phyloP scores from a whole-genome alignment of 352 stramenopile species.

The Pythium aquatile region DNA sequence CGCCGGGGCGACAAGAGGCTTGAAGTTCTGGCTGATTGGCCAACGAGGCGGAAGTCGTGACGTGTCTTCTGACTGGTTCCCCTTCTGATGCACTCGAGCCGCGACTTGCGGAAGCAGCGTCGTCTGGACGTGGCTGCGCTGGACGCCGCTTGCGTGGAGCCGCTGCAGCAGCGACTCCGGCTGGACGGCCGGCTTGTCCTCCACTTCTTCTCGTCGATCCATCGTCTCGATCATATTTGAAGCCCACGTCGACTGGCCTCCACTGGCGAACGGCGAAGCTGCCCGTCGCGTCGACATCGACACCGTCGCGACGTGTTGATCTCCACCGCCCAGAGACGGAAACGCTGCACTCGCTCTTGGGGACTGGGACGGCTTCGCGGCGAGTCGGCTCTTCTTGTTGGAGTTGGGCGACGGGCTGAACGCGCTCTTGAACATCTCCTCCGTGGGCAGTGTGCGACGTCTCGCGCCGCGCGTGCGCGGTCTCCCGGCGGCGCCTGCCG shows the following conservation, averaged over 20 bases:
- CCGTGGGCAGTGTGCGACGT: slow-evolving; percentile 8
- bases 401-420: background rate
- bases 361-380: background rate
- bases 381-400: slow-evolving; percentile 17
- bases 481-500: background rate
- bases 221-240: background rate
- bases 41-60: background rate
- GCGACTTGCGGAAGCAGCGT: slow-evolving; percentile 38
- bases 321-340: background rate
- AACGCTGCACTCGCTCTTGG: background rate
- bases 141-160: slow-evolving; percentile 58
- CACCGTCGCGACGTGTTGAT: background rate
- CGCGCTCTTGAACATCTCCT: slow-evolving; percentile 12
- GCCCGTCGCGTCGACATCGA: background rate
- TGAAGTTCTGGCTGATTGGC: slow-evolving; percentile 19
- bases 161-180: slow-evolving; percentile 32
- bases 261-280: background rate
- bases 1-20: slow-evolving; percentile 31
- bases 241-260: background rate
- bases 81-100: background rate
- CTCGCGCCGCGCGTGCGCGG: slow-evolving; percentile 17
- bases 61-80: slow-evolving; percentile 7
- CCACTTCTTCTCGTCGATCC: slow-evolving; percentile 6
- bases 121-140: slow-evolving; percentile 54
- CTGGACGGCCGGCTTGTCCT: background rate